Evolutionary conservation across 305 asterid genomes (phyloP), one percentile per base, ranked within the genome.

Genomic region (Fraxinus paxiana): DNA sequence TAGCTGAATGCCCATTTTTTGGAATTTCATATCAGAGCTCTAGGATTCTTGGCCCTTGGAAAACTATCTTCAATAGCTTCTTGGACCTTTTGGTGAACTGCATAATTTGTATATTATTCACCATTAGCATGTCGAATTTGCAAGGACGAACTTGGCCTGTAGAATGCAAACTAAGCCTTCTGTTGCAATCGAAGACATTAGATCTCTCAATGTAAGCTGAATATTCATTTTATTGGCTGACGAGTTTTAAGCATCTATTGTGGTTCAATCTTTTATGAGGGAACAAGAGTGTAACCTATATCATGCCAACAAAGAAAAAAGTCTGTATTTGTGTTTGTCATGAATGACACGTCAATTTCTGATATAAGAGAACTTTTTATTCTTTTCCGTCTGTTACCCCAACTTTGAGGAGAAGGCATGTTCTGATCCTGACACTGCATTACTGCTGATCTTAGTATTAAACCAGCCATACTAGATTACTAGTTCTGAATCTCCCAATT

Each of bases 31-130:
- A 59, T 18, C 22, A 59, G 31, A 59, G 70, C 9, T 18, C 15
- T 20, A 59, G 15, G 31, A 59, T 10, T 59, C 13, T 20, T 59
- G 70, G 31, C 5, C 3, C 31, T 18, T 20, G 70, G 70, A 54
- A 59, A 59, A 22, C 70, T 59, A 59, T 59, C 70, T 59, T 59
- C 70, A n/a, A n/a, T n/a, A n/a, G n/a, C 69, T 59, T 59, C n/a
- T 59, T 59, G 70, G 15, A 54, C 24, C 17, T 59, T 18, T 22
- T 18, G 70, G 30, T 59, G 22, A 59, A 22, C 70, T 59, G 30
- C 31, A 59, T 59, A 20, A 4, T 59, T 59, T 59, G 30, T 59
- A 22, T 59, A 6, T 10, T 22, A 1, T 59, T 59, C 12, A 7
- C 31, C 10, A 56, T 59, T 20, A 8, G 70, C 70, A 2, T 8